These are phyloP conservation scores for Phlegmacium glaucopus DNA, from an alignment of 768 basidiomycete genomes.

Conservation along the genomic window DNA sequence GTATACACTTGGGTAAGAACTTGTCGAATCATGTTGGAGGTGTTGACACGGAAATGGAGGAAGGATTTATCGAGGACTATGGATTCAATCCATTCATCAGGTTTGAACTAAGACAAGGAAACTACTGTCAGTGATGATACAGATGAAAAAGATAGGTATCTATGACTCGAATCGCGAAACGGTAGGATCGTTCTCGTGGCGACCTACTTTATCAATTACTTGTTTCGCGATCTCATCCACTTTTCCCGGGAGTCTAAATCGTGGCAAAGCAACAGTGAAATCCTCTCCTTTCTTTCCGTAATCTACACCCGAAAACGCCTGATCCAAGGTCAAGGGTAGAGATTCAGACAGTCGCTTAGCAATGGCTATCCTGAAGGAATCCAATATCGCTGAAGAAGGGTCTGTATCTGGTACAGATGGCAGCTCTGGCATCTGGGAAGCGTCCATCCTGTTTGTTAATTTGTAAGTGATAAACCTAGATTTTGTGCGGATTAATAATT, in stretches of 20 bases:
- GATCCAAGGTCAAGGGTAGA: slow-evolving; percentile 66
- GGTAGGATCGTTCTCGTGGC: not conserved
- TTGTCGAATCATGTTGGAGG: slow-evolving; percentile 55
- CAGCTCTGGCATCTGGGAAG: slow-evolving; percentile 23
- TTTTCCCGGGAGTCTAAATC: slow-evolving; percentile 84
- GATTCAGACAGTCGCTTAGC: slow-evolving; percentile 68
- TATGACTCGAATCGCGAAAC: too few species aligned
- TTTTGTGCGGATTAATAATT: too few species aligned
- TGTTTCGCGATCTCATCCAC: slow-evolving; percentile 72
- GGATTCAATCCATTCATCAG: slow-evolving; percentile 75
- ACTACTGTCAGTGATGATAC: not conserved
- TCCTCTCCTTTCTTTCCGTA: slow-evolving; percentile 94
- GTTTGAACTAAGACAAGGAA: slow-evolving; percentile 60
- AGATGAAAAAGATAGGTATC: too few species aligned
- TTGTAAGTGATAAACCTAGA: too few species aligned
- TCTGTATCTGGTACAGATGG: slow-evolving; percentile 45
- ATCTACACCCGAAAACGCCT: slow-evolving; percentile 83
- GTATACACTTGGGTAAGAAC: slow-evolving; percentile 72
- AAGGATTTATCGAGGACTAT: slow-evolving; percentile 73
- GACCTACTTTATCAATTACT: slow-evolving; percentile 69
- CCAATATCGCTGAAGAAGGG: slow-evolving; percentile 63
- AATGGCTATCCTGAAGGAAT: slow-evolving; percentile 79
- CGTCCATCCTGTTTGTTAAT: slow-evolving; percentile 19
- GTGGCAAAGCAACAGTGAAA: slow-evolving; percentile 88
- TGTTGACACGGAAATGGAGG: slow-evolving; percentile 77